A percentile compares a stretch with the other conserved stretches of the same genome.
These are phyloP conservation scores for Hanseniaspora pseudoguilliermondii DNA, from an alignment of 805 yeast species.

Conservation along the genomic window DNA sequence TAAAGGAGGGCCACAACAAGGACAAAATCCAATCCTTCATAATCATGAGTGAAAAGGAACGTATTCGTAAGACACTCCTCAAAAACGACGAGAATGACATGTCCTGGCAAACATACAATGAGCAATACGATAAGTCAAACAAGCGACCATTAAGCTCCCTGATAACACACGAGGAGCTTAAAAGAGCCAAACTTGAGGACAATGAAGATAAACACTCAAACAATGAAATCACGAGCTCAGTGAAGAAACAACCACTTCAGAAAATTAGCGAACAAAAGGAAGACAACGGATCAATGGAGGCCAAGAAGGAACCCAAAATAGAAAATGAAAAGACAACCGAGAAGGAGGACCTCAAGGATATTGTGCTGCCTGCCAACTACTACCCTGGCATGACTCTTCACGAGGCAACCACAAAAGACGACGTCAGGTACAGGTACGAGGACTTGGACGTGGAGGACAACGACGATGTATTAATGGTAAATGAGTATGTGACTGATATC, in stretches of 20 bases:
- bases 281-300: not conserved
- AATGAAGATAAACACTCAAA: not conserved
- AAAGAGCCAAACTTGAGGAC: not conserved
- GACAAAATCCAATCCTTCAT: not conserved
- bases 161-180: not conserved
- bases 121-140: not conserved
- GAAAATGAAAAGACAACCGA: not conserved
- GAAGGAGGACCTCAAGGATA: not conserved
- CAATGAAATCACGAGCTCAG: not conserved
- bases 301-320: not conserved
- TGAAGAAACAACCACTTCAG: not conserved
- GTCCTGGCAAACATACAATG: not conserved
- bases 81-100: not conserved
- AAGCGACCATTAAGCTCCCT: constrained; percentile 5
- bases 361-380: constrained; percentile 7
- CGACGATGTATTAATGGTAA: constrained; percentile 80
- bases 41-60: not conserved
- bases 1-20: not conserved
- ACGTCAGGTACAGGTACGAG: constrained; percentile 40
- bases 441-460: constrained; percentile 68
- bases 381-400: not conserved
- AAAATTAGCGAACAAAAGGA: not conserved
- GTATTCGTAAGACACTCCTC: not conserved
- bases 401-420: not conserved
- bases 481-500: constrained; percentile 82